phyloP scores from a whole-genome alignment of 768 basidiomycete species.

The Rhodotorula paludigena region DNA sequence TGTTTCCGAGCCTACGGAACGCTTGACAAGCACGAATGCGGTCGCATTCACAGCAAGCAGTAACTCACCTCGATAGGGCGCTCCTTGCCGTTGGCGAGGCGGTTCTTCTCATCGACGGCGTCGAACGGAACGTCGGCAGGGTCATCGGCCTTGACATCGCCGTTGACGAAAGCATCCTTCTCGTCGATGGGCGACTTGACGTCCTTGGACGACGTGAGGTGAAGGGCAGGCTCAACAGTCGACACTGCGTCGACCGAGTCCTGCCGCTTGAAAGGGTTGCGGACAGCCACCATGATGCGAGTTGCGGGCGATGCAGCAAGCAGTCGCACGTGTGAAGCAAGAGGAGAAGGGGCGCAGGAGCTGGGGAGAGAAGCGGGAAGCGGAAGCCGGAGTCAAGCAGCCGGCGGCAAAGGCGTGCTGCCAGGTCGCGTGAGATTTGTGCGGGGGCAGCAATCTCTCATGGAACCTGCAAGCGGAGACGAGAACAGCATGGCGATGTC shows the following conservation, averaged over 20 bases:
- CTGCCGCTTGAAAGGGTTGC: constrained; percentile 2
- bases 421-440: too few relatives aligned
- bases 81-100: constrained; percentile 38
- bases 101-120: constrained; percentile 7
- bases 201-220: neutral
- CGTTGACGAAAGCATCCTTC: constrained; percentile 11
- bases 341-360: too few relatives aligned
- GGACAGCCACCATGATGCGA: neutral
- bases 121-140: neutral
- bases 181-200: constrained; percentile 16
- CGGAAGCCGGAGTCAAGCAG: too few relatives aligned
- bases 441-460: too few relatives aligned
- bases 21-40: too few relatives aligned
- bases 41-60: too few relatives aligned
- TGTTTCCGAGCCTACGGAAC: too few relatives aligned
- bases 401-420: neutral
- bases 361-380: neutral
- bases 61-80: constrained; percentile 34
- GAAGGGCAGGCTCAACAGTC: neutral
- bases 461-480: too few relatives aligned
- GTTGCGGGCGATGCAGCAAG: neutral
- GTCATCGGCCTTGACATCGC: neutral
- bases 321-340: constrained; percentile 1
- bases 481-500: too few relatives aligned
- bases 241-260: neutral